phyloP scores from a whole-genome alignment of 148 eudicot genomes.

The Chenopodium album region DNA sequence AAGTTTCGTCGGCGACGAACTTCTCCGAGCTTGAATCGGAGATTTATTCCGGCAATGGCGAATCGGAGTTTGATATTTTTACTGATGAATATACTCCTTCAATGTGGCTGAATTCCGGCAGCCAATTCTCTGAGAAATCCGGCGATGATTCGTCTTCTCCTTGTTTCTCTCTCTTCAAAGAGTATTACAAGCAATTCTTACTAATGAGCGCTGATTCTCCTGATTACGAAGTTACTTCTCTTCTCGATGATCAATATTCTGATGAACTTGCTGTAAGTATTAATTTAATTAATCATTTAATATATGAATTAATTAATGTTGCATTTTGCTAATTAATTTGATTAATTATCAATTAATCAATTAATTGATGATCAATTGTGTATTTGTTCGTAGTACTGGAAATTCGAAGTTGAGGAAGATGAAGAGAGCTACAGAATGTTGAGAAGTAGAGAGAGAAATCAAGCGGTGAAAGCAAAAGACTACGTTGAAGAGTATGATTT shows the following conservation, averaged over 20 bases:
- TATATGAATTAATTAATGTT: not conserved
- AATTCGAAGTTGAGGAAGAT: constrained; percentile 60
- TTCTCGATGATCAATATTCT: constrained; percentile 26
- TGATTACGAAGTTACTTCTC: constrained; percentile 12
- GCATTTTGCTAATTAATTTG: not conserved
- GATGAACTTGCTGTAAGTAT: constrained; percentile 44
- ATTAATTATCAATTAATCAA: too few relatives aligned
- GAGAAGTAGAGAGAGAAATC: constrained; percentile 76
- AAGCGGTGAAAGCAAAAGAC: constrained; percentile 50
- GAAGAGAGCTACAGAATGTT: constrained; percentile 74
- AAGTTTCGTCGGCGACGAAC: constrained; percentile 23
- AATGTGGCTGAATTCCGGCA: constrained; percentile 67
- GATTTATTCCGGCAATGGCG: constrained; percentile 18
- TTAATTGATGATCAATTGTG: not conserved
- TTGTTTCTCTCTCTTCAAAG: constrained; percentile 55
- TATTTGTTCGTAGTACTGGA: constrained; percentile 33
- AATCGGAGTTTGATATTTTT: constrained; percentile 42
- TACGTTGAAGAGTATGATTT: constrained; percentile 70
- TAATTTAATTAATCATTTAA: not conserved
- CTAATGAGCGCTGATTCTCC: constrained; percentile 27
- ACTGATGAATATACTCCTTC: constrained; percentile 80
- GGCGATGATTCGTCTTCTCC: constrained; percentile 57
- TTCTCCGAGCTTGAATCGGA: constrained; percentile 17
- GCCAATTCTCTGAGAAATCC: constrained; percentile 80
- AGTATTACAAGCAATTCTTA: constrained; percentile 51